Conservation (phyloP, 805 yeast species). For the Brettanomyces custersianus region DNA sequence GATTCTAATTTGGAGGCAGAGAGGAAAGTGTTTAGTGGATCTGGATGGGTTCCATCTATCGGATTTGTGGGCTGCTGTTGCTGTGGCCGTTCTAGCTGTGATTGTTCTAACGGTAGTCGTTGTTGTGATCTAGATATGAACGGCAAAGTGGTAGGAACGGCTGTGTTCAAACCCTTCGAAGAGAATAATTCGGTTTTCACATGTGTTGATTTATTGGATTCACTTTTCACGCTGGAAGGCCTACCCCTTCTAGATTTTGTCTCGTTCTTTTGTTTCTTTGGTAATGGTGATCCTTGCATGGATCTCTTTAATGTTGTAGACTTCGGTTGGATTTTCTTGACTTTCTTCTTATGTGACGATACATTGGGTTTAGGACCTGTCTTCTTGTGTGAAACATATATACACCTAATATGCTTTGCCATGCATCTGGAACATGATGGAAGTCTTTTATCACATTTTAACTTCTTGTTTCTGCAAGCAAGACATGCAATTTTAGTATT, state of each 20-base stretch:
- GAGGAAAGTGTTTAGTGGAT: not conserved
- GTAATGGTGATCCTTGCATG: not conserved
- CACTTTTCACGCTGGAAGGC: not conserved
- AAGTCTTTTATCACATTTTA: slow-evolving; percentile 21
- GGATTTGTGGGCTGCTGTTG: not conserved
- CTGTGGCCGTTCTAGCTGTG: not conserved
- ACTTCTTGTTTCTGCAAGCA: slow-evolving; percentile 22
- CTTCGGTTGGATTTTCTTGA: not conserved
- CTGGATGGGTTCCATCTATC: no score
- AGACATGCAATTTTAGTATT: slow-evolving; percentile 22
- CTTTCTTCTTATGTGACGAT: not conserved
- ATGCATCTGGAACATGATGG: slow-evolving; percentile 22
- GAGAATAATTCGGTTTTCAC: not conserved
- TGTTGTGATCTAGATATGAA: not conserved
- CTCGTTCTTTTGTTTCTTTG: no score
- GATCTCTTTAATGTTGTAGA: not conserved
- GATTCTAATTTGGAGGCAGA: slow-evolving; percentile 2
- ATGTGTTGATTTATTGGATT: not conserved
- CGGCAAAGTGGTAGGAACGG: not conserved
- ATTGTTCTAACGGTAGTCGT: not conserved
- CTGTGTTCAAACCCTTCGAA: not conserved
- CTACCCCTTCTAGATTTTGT: not conserved
- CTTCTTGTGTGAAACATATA: slow-evolving; percentile 20
- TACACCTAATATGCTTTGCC: slow-evolving; percentile 12
- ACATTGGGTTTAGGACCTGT: slow-evolving; percentile 23